Conservation (phyloP, 345 rosid genomes). For the Angophora floribunda region DNA sequence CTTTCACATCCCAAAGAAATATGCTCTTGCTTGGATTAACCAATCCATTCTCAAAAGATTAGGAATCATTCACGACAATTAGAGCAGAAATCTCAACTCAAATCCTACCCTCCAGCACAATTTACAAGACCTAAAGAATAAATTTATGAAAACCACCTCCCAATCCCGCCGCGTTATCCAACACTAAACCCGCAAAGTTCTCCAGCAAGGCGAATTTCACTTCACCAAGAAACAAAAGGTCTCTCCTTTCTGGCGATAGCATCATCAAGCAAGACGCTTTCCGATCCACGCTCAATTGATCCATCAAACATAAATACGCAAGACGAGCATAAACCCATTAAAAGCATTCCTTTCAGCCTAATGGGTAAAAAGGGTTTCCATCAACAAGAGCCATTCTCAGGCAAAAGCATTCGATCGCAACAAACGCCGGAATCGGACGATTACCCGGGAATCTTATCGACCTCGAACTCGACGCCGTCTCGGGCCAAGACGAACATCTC, state of each 20-base stretch:
- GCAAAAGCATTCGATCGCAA: neutral
- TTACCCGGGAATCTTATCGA: conserved; percentile 89
- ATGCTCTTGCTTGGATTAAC: neutral
- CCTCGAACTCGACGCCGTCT: conserved; percentile 84
- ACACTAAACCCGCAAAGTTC: neutral
- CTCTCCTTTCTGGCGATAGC: neutral
- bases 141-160: neutral
- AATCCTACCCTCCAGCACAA: neutral
- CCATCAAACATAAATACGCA: neutral
- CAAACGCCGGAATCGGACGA: neutral
- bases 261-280: neutral
- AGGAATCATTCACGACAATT: neutral
- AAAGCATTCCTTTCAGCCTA: neutral
- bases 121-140: neutral
- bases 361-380: neutral
- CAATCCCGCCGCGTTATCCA: neutral
- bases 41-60: neutral
- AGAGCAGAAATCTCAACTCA: neutral
- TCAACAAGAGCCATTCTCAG: neutral
- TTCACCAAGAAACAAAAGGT: neutral
- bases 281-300: neutral
- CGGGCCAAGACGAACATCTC: conserved; percentile 77
- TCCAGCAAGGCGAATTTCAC: neutral
- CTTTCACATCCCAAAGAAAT: too few relatives aligned
- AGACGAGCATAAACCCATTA: neutral